Evolutionary conservation across 495 filamentous ascomycete species (phyloP), one percentile per base, ranked within the genome.

Genomic region (Parathielavia hyrcaniae): DNA sequence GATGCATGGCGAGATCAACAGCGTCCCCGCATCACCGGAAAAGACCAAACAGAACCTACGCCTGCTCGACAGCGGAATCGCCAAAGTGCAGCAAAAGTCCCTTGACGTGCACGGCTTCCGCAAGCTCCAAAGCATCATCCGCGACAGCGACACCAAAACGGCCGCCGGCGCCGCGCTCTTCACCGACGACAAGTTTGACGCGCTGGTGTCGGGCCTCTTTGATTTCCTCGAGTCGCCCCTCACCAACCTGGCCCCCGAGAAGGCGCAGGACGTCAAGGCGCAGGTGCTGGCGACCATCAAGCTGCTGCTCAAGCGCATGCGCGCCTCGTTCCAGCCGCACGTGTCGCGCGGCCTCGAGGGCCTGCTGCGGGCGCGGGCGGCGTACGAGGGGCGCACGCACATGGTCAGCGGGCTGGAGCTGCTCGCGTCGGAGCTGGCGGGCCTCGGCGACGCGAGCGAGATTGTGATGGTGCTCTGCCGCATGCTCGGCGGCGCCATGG

Each of bases 101-200:
- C 80, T 96, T 38, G 91, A 96, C 64, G 87, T 90, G 6, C 87
- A 90, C 61, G 90, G 88, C 52, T 95, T 96, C 73, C 85, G 91
- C 50, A 90, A 93, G 59, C 71, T 97, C 11, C 91, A 95, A 68
- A 80, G 83, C 26, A 79, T 96, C 57, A 85, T 92, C 61, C 83
- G 86, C 53, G 84, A 85, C 60, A 84, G 84, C 58, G 82, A 82
- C 58, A 63, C 77, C 13, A 66, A 70, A 9, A 75, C 57, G 4
- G 11, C 35, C 17, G n/a, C 38, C 39, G 23, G 32, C 23, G 14
- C 39, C 26, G 19, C 35, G 12, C 43, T 59, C 22, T 19, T 83
- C 39, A 67, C 67, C n/a, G 81, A 85, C 45, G 75, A 79, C 50
- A 83, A 81, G 61, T 95, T 92, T 62, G 82, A 87, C 59, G 79